Evolutionary conservation across 805 yeast genomes (phyloP), one percentile per base, ranked within the genome.

Genomic region (Candida odintsovae): DNA sequence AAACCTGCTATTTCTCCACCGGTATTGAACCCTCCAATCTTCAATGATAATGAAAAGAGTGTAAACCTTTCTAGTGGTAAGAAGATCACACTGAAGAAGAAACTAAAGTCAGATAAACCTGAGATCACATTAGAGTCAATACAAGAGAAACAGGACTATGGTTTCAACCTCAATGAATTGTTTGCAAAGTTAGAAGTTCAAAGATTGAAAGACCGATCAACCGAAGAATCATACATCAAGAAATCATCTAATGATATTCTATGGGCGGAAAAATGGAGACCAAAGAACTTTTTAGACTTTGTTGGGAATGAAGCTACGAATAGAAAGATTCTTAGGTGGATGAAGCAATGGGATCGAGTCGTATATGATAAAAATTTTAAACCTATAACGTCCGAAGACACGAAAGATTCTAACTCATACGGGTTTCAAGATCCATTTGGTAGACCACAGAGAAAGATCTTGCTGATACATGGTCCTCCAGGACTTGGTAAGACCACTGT

Each of bases 391-490:
- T 31, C 57, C 37, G 28, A 48, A 6, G 50, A 51, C 26, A 21
- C 41, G 8, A 10, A 28, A 6, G 31, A 26, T 26, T 15, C 47
- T 28, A 42, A 41, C 19, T 22, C 41, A 1, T 50, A 21, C 22
- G 41, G 45, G 13, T 52, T 50, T 6, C 38, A 47, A 1, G 89
- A 83, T 58, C 77, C 78, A 0, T 70, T 75, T 37, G 71, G 75
- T 25, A 68, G 90, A 46, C 90, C 90, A 0, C 67, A 63, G 15
- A 74, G 75, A 44, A 83, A 79, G 52, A 72, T 94, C 0, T 61
- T 94, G 19, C 67, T 94, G 37, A 75, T 94, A 11, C 89, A 84
- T 61, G 99, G 99, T 0, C 94, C 95, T 6, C 95, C 95, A 0
- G 95, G 95, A 31, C 83, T 83, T 42, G 95, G 95, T 21, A 86